These are phyloP conservation scores for Lodderomyces beijingensis DNA, from an alignment of 1,139 yeast genomes.

Conservation along the genomic window DNA sequence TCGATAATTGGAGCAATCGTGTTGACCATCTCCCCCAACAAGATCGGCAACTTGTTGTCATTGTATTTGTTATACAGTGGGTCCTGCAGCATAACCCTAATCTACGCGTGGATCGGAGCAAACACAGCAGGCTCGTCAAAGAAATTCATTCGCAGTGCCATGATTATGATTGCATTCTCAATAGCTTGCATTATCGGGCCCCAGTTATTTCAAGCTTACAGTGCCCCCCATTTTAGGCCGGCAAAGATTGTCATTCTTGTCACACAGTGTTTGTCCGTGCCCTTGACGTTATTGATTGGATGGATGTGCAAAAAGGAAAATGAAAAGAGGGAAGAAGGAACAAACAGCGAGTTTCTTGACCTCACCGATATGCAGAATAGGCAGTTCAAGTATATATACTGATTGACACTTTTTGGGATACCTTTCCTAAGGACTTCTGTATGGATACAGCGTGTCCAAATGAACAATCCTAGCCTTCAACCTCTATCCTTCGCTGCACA, in stretches of 20 bases:
- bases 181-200: constrained; percentile 38
- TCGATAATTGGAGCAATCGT: constrained; percentile 36
- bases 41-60: constrained; percentile 31
- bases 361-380: constrained; percentile 34
- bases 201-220: constrained; percentile 30
- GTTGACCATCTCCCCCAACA: constrained; percentile 22
- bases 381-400: constrained; percentile 30
- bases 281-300: constrained; percentile 24
- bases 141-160: constrained; percentile 25
- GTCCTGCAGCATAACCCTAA: constrained; percentile 31
- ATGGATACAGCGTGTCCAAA: too few species aligned
- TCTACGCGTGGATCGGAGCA: constrained; percentile 32
- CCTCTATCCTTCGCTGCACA: too few species aligned
- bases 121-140: constrained; percentile 37
- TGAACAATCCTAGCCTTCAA: too few species aligned
- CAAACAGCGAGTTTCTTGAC: constrained; percentile 28
- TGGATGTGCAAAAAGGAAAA: constrained; percentile 25
- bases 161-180: constrained; percentile 33
- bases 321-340: constrained; percentile 17
- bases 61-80: constrained; percentile 35
- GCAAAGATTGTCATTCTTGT: constrained; percentile 34
- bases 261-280: constrained; percentile 28
- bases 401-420: too few species aligned
- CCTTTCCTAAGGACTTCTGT: too few species aligned
- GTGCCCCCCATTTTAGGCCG: constrained; percentile 26